Percentiles rank a stretch among this genome's conserved stretches.
Evolutionary conservation across 1,284 basidiomycete species (phyloP).

Genomic region (Heimioporus retisporus): DNA sequence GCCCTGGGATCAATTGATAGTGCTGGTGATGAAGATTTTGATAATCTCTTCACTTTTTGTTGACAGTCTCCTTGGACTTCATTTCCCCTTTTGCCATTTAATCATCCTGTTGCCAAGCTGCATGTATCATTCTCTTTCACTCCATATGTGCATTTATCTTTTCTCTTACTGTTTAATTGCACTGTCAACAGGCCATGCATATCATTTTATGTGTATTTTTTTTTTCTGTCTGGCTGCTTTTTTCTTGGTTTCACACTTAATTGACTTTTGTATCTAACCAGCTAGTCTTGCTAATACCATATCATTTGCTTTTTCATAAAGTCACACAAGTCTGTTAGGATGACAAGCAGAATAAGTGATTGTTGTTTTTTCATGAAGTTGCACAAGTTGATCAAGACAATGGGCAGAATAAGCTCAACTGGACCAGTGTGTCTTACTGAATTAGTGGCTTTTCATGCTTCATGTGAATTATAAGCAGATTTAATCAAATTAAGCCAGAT

Average conservation of each 20-base stretch:
- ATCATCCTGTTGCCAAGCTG: background rate
- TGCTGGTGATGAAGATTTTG: background rate
- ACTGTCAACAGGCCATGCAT: no score
- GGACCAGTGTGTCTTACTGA: background rate
- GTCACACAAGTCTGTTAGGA: background rate
- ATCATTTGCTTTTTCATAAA: background rate
- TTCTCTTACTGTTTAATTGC: no score
- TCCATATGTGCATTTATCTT: background rate
- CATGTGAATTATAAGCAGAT: background rate
- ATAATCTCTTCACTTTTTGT: conserved; percentile 2
- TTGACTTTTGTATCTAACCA: conserved; percentile 2
- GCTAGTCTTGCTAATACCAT: conserved; percentile 3
- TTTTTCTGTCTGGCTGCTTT: background rate
- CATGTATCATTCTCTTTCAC: background rate
- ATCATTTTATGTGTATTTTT: background rate
- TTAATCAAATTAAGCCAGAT: background rate
- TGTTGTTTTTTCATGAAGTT: no score
- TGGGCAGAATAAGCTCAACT: background rate
- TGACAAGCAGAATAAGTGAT: no score
- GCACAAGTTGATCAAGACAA: no score
- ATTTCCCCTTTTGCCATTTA: background rate
- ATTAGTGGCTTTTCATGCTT: background rate
- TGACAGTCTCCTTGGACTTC: background rate
- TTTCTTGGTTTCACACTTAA: background rate
- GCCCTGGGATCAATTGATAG: background rate